Base-by-base conservation (phyloP, 345 rosid species). In the Ceriops zippeliana region DNA sequence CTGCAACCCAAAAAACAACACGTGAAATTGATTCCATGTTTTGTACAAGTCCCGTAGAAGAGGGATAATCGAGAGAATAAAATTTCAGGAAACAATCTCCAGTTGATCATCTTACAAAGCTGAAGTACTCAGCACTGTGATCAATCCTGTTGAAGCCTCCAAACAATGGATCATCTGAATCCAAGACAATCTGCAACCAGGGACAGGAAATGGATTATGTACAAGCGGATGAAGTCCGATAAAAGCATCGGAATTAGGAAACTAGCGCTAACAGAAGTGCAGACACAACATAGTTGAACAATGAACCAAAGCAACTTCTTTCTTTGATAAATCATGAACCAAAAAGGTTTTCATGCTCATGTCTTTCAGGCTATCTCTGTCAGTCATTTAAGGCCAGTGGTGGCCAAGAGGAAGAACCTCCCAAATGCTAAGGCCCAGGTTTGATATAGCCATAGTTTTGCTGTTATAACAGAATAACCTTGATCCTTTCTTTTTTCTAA, bases 141-240 rank as follows among this genome's bases (percentile, higher is more conserved):
- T 85, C 81, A 63, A 89, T 79, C 75, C 97, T 85, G 27, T 60
- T 77, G 81, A 84, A 84, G 63, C 97, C 98, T 76, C 95, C 98
- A 66, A 93, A 93, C 58, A 86, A 73, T 28, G 85, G 35, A 69
- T 83, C 80, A 77, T 93, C 98, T 9, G 95, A 88, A 73, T 93
- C 96, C 85, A 93, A 76, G 68, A 82, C 96, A 59, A 89, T 83
- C 90, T 93, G 80, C 56, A 67, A 26, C 57, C 68, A 30, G 30
- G 9, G 64, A 37, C n/a, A 35, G 35, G 63, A 58, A 19, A 58
- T 28, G 35, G 21, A 20, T 22, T 6, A 35, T 57, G 57, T 30
- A 61, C 31, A 6, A 5, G 27, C 35, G 13, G 15, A 38, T 13
- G 17, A 42, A 42, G 49, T 42, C 49, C 17, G 16, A 11, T 11